Percentiles rank a stretch among this genome's conserved stretches.
Conservation (phyloP, 371 early-diverging fungal species). For the Mucor sp. region DNA sequence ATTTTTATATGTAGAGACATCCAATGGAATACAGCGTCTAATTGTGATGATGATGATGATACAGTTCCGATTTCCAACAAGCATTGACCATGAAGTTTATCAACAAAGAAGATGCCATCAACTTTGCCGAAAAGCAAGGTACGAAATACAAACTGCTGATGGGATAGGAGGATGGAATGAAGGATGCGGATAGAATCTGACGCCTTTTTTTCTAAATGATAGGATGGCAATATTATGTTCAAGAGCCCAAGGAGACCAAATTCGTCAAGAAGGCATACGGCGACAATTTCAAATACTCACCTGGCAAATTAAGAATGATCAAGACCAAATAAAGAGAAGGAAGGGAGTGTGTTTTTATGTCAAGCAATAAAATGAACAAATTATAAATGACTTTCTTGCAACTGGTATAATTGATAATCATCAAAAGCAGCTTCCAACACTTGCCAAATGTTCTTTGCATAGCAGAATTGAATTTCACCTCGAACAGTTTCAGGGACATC, state of each 20-base stretch:
- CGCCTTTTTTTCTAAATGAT: background rate
- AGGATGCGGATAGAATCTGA: background rate
- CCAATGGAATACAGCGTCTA: background rate
- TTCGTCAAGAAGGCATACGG: constrained; percentile 86
- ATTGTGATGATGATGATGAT: background rate
- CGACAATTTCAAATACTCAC: constrained; percentile 87
- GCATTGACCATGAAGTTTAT: constrained; percentile 84
- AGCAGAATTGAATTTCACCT: constrained; percentile 73
- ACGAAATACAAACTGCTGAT: background rate
- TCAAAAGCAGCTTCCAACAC: constrained; percentile 66
- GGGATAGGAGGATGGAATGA: background rate
- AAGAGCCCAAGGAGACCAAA: constrained; percentile 76
- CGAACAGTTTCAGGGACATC: constrained; percentile 73
- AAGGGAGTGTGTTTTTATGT: background rate
- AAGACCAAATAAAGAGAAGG: constrained; percentile 76
- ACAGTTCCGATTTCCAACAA: constrained; percentile 83
- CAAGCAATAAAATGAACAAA: background rate
- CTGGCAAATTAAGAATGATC: constrained; percentile 75
- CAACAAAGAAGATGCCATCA: constrained; percentile 87
- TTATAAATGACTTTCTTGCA: background rate
- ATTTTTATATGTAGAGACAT: background rate
- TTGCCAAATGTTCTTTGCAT: constrained; percentile 69
- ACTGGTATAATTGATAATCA: background rate
- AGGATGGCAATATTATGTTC: constrained; percentile 87
- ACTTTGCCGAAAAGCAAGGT: constrained; percentile 94